Percentiles rank a stretch among this genome's conserved stretches.
phyloP scores from a whole-genome alignment of 192 early-diverging fungal genomes.

The Gaertneriomyces semiglobifer region DNA sequence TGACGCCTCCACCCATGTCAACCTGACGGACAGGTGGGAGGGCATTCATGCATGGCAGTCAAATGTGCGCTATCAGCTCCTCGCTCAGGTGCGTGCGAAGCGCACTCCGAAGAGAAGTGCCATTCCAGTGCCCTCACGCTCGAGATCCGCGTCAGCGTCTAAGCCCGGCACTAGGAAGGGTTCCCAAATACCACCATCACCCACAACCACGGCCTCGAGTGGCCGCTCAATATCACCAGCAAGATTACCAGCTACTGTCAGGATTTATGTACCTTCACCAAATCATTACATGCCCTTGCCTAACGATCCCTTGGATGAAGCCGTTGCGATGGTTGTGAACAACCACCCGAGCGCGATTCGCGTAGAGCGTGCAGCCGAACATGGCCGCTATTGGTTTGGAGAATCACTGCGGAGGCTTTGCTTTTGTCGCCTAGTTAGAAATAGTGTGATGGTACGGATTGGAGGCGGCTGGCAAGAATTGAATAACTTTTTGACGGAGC shows the following conservation, averaged over 20 bases:
- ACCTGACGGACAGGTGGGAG: slow-evolving; percentile 11
- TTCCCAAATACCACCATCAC: background rate
- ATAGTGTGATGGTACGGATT: slow-evolving; percentile 26
- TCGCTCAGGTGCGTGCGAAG: background rate
- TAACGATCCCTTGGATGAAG: slow-evolving; percentile 22
- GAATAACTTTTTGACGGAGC: slow-evolving; percentile 18
- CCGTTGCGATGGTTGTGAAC: slow-evolving; percentile 25
- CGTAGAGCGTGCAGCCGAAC: slow-evolving; percentile 6
- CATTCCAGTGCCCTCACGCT: background rate
- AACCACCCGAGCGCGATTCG: background rate
- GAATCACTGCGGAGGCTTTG: slow-evolving; percentile 20
- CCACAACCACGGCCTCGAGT: background rate
- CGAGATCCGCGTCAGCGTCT: background rate
- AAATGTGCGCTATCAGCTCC: background rate
- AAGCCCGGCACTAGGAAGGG: background rate
- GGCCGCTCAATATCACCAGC: background rate
- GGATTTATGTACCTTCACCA: slow-evolving; percentile 15
- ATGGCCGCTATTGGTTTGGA: slow-evolving; percentile 27
- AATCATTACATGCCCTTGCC: slow-evolving; percentile 22
- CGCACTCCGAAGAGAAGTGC: background rate
- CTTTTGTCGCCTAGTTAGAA: slow-evolving; percentile 19
- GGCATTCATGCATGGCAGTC: slow-evolving; percentile 3
- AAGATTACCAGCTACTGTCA: background rate
- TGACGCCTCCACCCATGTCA: background rate
- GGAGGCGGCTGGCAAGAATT: slow-evolving; percentile 33